A percentile compares a stretch with the other conserved stretches of the same genome.
These are phyloP conservation scores for Cladosporium sp. DNA, from an alignment of 2,329 filamentous ascomycete species.

Conservation along the genomic window DNA sequence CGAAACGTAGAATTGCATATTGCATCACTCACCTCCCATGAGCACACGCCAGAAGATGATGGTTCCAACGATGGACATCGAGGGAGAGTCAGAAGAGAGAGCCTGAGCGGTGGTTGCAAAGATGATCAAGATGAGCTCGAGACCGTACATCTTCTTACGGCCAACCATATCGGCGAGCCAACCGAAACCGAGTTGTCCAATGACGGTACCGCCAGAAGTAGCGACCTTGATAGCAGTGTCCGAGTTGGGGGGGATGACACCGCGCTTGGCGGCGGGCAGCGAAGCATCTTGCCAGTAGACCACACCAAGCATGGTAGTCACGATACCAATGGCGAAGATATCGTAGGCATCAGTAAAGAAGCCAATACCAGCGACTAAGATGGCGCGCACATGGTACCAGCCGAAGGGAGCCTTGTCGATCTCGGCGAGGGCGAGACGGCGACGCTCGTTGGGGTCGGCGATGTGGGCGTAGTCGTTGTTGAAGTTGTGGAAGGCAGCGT, in stretches of 20 bases:
- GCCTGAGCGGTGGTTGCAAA: constrained; percentile 71
- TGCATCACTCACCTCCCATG: constrained; percentile 53
- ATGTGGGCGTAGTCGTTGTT: constrained; percentile 66
- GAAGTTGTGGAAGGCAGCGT: constrained; percentile 71
- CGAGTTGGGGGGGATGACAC: constrained; percentile 49
- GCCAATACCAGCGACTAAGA: constrained; percentile 74
- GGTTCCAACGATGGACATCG: constrained; percentile 59
- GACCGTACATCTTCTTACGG: constrained; percentile 78
- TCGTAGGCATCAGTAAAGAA: constrained; percentile 83
- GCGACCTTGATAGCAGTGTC: constrained; percentile 84
- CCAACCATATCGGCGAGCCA: constrained; percentile 73
- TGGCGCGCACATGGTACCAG: constrained; percentile 77
- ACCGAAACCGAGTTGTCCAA: constrained; percentile 78
- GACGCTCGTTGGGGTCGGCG: constrained; percentile 71
- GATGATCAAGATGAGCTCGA: constrained; percentile 77
- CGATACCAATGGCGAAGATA: constrained; percentile 72
- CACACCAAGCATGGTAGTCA: constrained; percentile 72
- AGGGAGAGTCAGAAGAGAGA: constrained; percentile 58
- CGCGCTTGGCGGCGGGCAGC: constrained; percentile 3
- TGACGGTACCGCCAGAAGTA: constrained; percentile 76
- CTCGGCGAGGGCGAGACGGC: constrained; percentile 73
- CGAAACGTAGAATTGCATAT: not conserved
- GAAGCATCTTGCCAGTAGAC: constrained; percentile 60
- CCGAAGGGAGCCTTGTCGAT: constrained; percentile 76
- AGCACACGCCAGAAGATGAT: constrained; percentile 79